Percentiles rank a stretch among this genome's conserved stretches.
phyloP scores from a whole-genome alignment of 768 basidiomycete genomes.

The Suillus plorans region DNA sequence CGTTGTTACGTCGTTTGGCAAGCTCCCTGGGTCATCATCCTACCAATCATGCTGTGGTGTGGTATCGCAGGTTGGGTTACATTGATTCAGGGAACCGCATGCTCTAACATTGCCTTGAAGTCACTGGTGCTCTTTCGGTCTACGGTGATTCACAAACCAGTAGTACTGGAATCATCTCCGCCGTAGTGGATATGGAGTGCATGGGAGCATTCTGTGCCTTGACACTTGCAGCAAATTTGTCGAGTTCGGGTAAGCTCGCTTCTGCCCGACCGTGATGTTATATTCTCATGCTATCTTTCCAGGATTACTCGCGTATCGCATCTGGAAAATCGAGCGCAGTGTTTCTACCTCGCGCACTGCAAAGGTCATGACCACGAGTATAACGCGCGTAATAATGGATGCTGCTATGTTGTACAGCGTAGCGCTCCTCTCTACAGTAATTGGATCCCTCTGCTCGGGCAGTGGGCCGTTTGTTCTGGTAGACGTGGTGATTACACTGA shows the following conservation, averaged over 20 bases:
- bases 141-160: constrained; percentile 7
- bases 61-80: constrained; percentile 9
- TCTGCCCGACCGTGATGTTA: background rate
- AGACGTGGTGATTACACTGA: background rate
- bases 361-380: constrained; percentile 4
- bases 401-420: constrained; percentile 25
- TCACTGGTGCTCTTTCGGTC: constrained; percentile 1
- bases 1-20: constrained; percentile 18
- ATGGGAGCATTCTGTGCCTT: constrained; percentile 5
- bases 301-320: background rate
- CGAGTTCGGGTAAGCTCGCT: background rate
- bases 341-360: background rate
- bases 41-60: constrained; percentile 9
- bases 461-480: constrained; percentile 31
- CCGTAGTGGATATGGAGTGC: background rate
- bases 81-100: background rate
- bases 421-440: constrained; percentile 32
- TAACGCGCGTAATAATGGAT: constrained; percentile 27
- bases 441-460: constrained; percentile 27
- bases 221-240: constrained; percentile 8
- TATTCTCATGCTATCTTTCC: background rate
- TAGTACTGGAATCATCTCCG: background rate
- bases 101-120: background rate
- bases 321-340: background rate
- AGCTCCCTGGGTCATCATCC: constrained; percentile 10